Percentiles rank a stretch among this genome's conserved stretches.
Evolutionary conservation across 805 yeast genomes (phyloP).

Genomic region (Suhomyces faveliae): DNA sequence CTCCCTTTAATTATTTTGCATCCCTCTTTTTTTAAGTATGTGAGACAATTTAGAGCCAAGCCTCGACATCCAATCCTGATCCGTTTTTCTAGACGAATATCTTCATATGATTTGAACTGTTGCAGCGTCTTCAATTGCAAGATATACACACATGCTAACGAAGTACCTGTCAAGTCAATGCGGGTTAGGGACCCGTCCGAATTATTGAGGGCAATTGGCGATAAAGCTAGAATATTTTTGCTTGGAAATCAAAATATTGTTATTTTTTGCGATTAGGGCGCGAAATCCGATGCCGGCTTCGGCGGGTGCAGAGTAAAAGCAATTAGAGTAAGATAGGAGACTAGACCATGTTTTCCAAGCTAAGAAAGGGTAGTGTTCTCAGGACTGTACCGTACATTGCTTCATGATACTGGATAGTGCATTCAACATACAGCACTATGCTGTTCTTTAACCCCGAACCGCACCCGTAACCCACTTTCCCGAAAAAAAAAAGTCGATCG

Average conservation of each 20-base stretch:
- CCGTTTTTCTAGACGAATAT: neutral
- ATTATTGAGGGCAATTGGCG: neutral
- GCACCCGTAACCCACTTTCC: too few species aligned
- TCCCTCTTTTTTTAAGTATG: neutral
- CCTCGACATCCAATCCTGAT: neutral
- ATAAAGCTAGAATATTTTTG: neutral
- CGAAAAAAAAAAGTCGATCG: neutral
- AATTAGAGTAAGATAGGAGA: neutral
- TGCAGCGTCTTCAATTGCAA: neutral
- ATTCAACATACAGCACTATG: neutral
- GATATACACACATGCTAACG: neutral
- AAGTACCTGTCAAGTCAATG: neutral
- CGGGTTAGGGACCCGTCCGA: neutral
- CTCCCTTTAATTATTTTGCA: neutral
- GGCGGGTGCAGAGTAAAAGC: neutral
- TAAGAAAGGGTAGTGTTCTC: neutral
- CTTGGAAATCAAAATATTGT: neutral
- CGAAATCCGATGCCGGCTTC: neutral
- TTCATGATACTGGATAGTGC: neutral
- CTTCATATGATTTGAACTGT: neutral
- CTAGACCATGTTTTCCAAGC: too few species aligned
- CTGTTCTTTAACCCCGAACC: too few species aligned
- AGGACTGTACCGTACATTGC: neutral
- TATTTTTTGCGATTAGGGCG: neutral
- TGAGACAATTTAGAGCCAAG: neutral